Conservation (phyloP, 345 rosid genomes). For the Erucastrum elatum region DNA sequence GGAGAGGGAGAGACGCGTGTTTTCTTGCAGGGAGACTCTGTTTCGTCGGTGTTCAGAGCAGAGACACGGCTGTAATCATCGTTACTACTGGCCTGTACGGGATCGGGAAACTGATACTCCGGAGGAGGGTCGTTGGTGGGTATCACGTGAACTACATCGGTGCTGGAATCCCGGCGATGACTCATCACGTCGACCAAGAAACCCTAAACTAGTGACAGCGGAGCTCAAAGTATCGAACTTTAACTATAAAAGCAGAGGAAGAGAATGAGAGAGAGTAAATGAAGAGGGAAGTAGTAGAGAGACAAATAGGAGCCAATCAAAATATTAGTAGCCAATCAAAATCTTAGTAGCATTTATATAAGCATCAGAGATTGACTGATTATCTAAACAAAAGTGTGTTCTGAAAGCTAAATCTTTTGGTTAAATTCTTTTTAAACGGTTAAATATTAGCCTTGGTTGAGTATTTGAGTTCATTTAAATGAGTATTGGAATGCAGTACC, state of each 20-base stretch:
- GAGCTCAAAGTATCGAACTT: conserved; percentile 19
- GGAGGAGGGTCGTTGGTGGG: conserved; percentile 46
- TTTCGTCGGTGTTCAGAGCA: conserved; percentile 38
- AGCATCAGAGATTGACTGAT: neutral
- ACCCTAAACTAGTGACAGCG: conserved; percentile 32
- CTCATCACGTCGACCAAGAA: conserved; percentile 50
- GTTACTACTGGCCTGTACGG: conserved; percentile 79
- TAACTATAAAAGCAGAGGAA: neutral
- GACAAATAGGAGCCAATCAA: neutral
- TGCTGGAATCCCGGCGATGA: conserved; percentile 49
- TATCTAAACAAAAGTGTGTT: neutral
- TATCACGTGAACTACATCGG: conserved; percentile 66
- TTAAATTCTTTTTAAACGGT: neutral
- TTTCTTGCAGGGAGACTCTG: conserved; percentile 62
- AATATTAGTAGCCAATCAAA: neutral
- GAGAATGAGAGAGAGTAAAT: conserved; percentile 6
- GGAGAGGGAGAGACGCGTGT: conserved; percentile 44
- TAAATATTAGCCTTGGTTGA: neutral
- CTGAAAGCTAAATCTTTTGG: neutral
- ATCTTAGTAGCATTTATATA: neutral
- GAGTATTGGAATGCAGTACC: conserved; percentile 86
- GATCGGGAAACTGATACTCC: conserved; percentile 48
- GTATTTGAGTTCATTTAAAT: conserved; percentile 15
- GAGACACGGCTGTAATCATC: conserved; percentile 64
- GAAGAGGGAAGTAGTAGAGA: neutral